Percentiles rank a stretch among this genome's conserved stretches.
Evolutionary conservation across 129 eudicot species (phyloP).

Genomic region (Pseudognaphalium luteoalbum): DNA sequence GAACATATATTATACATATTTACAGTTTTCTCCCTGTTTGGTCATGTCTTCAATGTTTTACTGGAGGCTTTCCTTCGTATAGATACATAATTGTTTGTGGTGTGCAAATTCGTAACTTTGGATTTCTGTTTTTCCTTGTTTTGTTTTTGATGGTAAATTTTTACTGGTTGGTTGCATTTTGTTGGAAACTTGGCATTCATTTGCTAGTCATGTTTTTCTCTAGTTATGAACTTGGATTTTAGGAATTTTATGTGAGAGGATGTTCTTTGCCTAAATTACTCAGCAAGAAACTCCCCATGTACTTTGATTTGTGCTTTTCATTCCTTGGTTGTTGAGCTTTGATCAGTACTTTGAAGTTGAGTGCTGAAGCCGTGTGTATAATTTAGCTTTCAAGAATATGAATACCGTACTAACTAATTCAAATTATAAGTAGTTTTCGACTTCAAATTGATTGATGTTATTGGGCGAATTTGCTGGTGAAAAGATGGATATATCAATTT

Average conservation of each 20-base stretch:
- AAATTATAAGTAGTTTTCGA: too few species aligned
- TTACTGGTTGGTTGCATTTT: not conserved
- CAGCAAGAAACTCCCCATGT: not conserved
- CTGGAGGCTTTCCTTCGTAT: conserved; percentile 57
- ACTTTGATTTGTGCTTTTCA: not conserved
- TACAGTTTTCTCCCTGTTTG: conserved; percentile 31
- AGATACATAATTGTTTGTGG: conserved; percentile 32
- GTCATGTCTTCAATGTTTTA: conserved; percentile 54
- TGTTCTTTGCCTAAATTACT: not conserved
- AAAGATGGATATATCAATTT: too few species aligned
- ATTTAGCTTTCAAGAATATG: not conserved
- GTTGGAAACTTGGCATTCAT: not conserved
- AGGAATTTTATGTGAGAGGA: not conserved
- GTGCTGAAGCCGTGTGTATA: not conserved
- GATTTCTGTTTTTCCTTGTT: conserved; percentile 16
- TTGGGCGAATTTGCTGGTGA: too few species aligned
- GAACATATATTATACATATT: conserved; percentile 15
- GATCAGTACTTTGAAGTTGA: not conserved
- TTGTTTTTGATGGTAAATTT: conserved; percentile 1
- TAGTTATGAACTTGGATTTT: not conserved
- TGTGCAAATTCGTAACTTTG: conserved; percentile 37
- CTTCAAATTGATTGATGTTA: too few species aligned
- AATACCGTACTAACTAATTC: not conserved
- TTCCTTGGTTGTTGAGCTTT: not conserved
- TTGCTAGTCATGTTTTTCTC: not conserved